Conservation (phyloP, 768 basidiomycete species). For the Boletus subcaerulescens region DNA sequence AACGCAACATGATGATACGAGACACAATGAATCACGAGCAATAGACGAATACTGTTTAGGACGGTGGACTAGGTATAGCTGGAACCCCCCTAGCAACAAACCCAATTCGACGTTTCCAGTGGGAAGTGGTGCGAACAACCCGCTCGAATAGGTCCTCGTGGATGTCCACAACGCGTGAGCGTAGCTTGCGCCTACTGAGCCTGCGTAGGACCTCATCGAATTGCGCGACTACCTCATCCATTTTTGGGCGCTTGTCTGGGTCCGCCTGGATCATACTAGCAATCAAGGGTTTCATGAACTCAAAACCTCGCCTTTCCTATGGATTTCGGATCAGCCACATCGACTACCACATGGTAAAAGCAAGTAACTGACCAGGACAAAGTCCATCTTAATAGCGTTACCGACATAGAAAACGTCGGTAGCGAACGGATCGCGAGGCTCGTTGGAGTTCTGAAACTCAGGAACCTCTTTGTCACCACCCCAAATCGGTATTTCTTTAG, state of each 20-base stretch:
- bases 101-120: conserved; percentile 26
- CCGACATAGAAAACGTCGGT: not conserved
- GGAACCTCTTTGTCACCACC: not conserved
- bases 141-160: conserved; percentile 12
- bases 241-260: conserved; percentile 34
- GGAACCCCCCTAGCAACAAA: conserved; percentile 13
- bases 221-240: conserved; percentile 31
- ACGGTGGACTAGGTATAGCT: conserved; percentile 7
- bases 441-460: not conserved
- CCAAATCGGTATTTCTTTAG: not conserved
- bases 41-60: not conserved
- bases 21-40: not conserved
- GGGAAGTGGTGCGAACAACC: conserved; percentile 9
- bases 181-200: conserved; percentile 16
- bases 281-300: conserved; percentile 34
- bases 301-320: conserved; percentile 10
- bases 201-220: conserved; percentile 8
- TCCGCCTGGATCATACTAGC: conserved; percentile 36
- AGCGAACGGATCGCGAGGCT: not conserved
- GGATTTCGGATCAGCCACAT: not conserved
- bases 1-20: too few species aligned
- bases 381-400: not conserved
- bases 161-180: conserved; percentile 25
- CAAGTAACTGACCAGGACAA: not conserved
- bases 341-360: too few species aligned